Evolutionary conservation across 129 eudicot species (phyloP).

Genomic region (Dittrichia graveolens): DNA sequence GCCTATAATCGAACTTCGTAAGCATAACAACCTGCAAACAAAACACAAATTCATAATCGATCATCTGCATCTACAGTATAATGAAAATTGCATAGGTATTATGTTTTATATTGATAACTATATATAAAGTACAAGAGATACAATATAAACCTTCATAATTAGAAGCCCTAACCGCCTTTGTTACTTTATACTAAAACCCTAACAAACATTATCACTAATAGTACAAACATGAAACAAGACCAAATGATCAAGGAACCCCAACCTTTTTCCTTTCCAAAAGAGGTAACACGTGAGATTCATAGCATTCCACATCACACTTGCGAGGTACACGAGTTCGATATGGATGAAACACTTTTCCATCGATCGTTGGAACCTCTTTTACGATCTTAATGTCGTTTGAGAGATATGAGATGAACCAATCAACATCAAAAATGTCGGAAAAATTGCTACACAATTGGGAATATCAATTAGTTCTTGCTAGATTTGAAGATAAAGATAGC

Average conservation of each 20-base stretch:
- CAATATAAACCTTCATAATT: too few species aligned
- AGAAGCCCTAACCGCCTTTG: too few species aligned
- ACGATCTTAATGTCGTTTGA: conserved; percentile 60
- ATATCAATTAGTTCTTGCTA: not conserved
- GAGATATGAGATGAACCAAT: conserved; percentile 59
- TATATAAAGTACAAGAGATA: too few species aligned
- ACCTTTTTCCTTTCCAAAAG: conserved; percentile 57
- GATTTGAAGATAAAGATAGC: not conserved
- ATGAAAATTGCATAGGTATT: too few species aligned
- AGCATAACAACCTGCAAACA: conserved; percentile 65
- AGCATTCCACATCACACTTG: conserved; percentile 61
- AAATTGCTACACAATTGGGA: conserved; percentile 51
- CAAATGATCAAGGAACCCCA: conserved; percentile 17
- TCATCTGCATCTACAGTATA: too few species aligned
- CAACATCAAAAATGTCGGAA: conserved; percentile 63
- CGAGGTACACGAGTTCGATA: conserved; percentile 56
- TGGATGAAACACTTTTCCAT: conserved; percentile 46
- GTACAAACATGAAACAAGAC: not conserved
- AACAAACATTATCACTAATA: too few species aligned
- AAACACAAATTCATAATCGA: conserved; percentile 1
- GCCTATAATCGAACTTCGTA: conserved; percentile 67
- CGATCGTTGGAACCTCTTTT: conserved; percentile 48
- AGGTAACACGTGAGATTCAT: conserved; percentile 50
- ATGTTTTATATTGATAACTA: too few species aligned
- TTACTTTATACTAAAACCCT: too few species aligned